Percentiles rank a stretch among this genome's conserved stretches.
Evolutionary conservation across 106 monocot species (phyloP).

Genomic region (Dendrobium officinale): DNA sequence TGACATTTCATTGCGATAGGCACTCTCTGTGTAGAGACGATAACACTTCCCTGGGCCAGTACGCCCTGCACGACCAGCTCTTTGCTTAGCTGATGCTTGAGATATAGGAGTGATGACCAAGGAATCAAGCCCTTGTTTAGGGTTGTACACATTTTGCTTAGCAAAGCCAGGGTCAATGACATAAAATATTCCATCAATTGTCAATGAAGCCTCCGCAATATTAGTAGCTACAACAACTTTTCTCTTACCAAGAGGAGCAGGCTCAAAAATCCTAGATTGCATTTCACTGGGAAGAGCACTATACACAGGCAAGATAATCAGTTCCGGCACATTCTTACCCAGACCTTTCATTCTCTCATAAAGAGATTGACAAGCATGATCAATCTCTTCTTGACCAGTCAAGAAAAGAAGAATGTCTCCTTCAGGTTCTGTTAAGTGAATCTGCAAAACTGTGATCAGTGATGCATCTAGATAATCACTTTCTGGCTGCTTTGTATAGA

Average conservation of each 20-base stretch:
- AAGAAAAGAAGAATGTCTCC: constrained; percentile 87
- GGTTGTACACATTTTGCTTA: no score
- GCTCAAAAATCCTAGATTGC: no score
- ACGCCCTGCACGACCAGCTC: constrained; percentile 93
- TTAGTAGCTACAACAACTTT: no score
- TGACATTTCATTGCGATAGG: constrained; percentile 95
- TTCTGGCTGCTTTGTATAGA: constrained; percentile 88
- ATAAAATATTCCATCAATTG: no score
- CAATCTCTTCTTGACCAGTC: constrained; percentile 97
- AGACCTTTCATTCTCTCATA: constrained; percentile 96
- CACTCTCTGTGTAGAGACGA: constrained; percentile 91
- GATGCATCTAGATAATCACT: constrained; percentile 92
- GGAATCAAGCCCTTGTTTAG: constrained; percentile 93
- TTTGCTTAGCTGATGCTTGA: constrained; percentile 95
- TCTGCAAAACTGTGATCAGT: constrained; percentile 86
- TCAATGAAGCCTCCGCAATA: no score
- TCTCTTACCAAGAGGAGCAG: no score
- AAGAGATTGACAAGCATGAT: constrained; percentile 88
- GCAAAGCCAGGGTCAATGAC: no score
- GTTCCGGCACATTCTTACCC: constrained; percentile 85
- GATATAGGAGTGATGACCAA: constrained; percentile 92
- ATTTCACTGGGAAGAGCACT: constrained; percentile 97
- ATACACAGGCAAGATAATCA: constrained; percentile 93
- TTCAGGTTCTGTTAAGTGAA: constrained; percentile 93
- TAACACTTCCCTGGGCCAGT: constrained; percentile 97